phyloP scores from a whole-genome alignment of 1,139 yeast genomes.

The Pichia sp. region DNA sequence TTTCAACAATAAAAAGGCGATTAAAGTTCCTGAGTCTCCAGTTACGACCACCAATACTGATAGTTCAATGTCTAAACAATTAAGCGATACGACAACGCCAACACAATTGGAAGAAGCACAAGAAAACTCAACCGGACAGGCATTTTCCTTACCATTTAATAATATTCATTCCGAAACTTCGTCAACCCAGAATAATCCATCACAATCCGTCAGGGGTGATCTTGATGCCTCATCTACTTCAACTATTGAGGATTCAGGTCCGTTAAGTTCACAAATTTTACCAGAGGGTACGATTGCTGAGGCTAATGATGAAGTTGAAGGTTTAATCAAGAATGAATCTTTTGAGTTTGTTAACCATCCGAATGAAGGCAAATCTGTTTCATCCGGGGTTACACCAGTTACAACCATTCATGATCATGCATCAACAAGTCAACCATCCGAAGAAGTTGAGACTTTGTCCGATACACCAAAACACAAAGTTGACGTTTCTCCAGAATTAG shows the following conservation, averaged over 20 bases:
- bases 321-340: conserved; percentile 35
- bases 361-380: neutral
- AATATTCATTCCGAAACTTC: conserved; percentile 82
- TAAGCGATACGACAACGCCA: conserved; percentile 1
- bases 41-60: neutral
- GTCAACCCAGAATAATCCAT: conserved; percentile 87
- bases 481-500: conserved; percentile 5
- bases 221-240: conserved; percentile 50
- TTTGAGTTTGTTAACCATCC: conserved; percentile 49
- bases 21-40: neutral
- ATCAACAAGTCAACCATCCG: neutral
- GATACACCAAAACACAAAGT: conserved; percentile 2
- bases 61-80: conserved; percentile 5
- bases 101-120: conserved; percentile 1
- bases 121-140: too few relatives aligned
- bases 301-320: conserved; percentile 9
- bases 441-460: conserved; percentile 4
- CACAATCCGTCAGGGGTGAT: conserved; percentile 81
- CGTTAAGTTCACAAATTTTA: conserved; percentile 26
- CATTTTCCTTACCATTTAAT: conserved; percentile 44
- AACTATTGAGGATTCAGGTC: conserved; percentile 25
- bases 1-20: conserved; percentile 11
- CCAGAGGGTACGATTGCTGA: conserved; percentile 23
- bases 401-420: neutral
- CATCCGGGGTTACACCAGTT: neutral